Conservation (phyloP, 768 basidiomycete genomes). For the Amanita brunnescens region DNA sequence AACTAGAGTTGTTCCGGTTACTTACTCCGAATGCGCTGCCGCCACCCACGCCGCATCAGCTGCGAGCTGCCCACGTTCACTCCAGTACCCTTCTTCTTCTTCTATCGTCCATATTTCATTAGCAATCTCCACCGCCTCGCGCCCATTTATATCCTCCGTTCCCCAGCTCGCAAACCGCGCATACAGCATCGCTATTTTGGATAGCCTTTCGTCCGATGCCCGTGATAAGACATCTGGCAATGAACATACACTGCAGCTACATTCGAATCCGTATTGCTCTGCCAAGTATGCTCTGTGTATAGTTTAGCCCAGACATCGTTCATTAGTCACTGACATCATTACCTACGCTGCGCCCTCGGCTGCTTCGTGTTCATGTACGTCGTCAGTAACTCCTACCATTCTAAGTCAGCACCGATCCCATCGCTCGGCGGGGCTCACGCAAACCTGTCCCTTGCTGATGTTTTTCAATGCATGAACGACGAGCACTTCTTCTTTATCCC, state of each 20-base stretch:
- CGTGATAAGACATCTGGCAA: constrained; percentile 37
- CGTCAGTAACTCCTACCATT: constrained; percentile 49
- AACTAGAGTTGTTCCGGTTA: background rate
- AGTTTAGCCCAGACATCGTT: background rate
- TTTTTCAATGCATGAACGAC: constrained; percentile 52
- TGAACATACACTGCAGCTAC: constrained; percentile 51
- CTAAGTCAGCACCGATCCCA: constrained; percentile 1
- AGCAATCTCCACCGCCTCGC: constrained; percentile 39
- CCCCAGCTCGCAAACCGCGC: constrained; percentile 43
- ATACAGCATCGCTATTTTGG: constrained; percentile 36
- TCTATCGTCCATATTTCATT: constrained; percentile 49
- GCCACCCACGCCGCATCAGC: constrained; percentile 54
- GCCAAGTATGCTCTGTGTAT: constrained; percentile 36
- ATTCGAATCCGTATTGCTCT: constrained; percentile 48
- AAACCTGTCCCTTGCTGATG: constrained; percentile 44
- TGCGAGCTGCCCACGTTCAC: constrained; percentile 54
- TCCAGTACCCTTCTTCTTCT: constrained; percentile 57
- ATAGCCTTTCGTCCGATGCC: constrained; percentile 43
- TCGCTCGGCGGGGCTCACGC: constrained; percentile 7
- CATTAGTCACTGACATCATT: background rate
- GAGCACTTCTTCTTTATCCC: constrained; percentile 36
- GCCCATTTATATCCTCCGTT: constrained; percentile 31
- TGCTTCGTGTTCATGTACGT: constrained; percentile 52
- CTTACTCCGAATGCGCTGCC: constrained; percentile 57
- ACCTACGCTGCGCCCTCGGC: constrained; percentile 47